Evolutionary conservation across 257 asterid genomes (phyloP), one percentile per base, ranked within the genome.

Genomic region (Nicotiana benthamiana): DNA sequence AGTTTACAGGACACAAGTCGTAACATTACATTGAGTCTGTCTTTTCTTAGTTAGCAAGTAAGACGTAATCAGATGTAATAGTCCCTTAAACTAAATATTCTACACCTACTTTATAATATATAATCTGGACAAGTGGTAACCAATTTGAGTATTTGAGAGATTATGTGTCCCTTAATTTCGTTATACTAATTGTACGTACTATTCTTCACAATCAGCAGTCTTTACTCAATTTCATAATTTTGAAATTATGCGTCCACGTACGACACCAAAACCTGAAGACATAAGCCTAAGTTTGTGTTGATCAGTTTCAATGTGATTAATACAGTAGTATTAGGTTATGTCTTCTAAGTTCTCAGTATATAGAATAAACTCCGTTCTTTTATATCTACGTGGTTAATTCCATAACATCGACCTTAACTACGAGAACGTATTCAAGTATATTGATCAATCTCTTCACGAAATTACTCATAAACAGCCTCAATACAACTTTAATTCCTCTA

Each of bases 1-100:
- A 52, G 86, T 90, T 83, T 90, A 92, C 87, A 94, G 91, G 90
- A 90, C 96, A 1, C 92, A 91, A 88, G 97, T 89, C 83, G 87
- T 91, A 86, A 40, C 12, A 11, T 0, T 12, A 40, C 1, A 40
- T 32, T 32, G 8, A 32, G 36, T 8, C 36, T 40, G 56, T 51
- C 5, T 51, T 51, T 51, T 51, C 56, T 51, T 51, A 51, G 56
- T 13, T 51, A 51, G 48, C 11, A 40, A 9, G 48, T 40, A 40
- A 40, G 20, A 68, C 43, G 24, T 43, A 72, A 46, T 13, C 46
- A 46, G 40, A 24, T 46, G 78, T 24, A 72, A 72, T 54, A 60
- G 24, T 72, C 34, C 24, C 22, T 70, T 22, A 43, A 26, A 40
- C 22, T 40, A 40, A 36, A 68, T 68, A 27, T 40, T 36, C 8